Evolutionary conservation across 179 eudicot genomes (phyloP).

Genomic region (Dionaea muscipula): DNA sequence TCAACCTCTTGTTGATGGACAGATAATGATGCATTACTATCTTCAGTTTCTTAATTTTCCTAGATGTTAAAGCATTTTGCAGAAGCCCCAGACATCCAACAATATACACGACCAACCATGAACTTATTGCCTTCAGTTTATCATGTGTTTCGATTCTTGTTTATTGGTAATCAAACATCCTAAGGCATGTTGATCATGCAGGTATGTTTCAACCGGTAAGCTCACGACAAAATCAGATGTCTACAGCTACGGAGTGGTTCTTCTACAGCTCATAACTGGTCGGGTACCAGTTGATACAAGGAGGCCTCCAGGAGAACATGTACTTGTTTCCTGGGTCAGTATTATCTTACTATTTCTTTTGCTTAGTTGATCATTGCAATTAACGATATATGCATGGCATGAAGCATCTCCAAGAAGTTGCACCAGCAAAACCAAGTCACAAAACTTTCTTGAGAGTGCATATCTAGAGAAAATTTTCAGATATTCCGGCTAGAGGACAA

Average conservation of each 20-base stretch:
- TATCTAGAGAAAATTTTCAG: neutral
- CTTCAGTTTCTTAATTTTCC: neutral
- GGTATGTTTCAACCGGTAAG: conserved; percentile 87
- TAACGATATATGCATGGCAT: neutral
- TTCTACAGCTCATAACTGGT: conserved; percentile 82
- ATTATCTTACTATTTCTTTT: neutral
- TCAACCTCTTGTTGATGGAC: no score
- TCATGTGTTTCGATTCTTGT: conserved; percentile 12
- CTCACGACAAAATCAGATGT: conserved; percentile 95
- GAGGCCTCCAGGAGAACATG: conserved; percentile 84
- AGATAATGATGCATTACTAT: no score
- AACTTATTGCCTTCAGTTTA: neutral
- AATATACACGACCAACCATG: neutral
- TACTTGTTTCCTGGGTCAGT: conserved; percentile 90
- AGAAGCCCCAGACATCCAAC: neutral
- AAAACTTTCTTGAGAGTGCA: no score
- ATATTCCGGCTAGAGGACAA: neutral
- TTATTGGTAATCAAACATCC: conserved; percentile 7
- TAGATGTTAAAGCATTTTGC: neutral
- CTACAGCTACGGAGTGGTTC: conserved; percentile 93
- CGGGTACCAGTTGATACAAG: conserved; percentile 71
- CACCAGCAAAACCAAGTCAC: no score
- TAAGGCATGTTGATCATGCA: conserved; percentile 19
- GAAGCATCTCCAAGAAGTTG: neutral
- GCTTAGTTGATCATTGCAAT: neutral